Percentiles rank a stretch among this genome's conserved stretches.
These are phyloP conservation scores for Boletus edulis DNA, from an alignment of 768 basidiomycete species.

Conservation along the genomic window DNA sequence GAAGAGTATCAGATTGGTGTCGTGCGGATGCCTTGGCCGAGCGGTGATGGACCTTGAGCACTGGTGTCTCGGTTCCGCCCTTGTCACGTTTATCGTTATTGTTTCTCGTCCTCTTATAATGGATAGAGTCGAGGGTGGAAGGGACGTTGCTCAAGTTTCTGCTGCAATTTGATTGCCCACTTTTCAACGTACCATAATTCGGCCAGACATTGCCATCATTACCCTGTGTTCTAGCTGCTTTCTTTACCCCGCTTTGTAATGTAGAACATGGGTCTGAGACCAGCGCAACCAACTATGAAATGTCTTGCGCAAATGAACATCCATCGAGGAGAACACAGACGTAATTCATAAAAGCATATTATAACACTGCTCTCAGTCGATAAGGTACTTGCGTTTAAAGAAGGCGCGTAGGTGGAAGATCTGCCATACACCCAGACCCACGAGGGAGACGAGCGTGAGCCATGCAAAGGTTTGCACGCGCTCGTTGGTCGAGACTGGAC, in stretches of 20 bases:
- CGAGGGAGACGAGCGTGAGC: slow-evolving; percentile 77
- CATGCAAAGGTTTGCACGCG: slow-evolving; percentile 94
- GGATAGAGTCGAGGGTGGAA: neutral
- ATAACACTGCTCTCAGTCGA: slow-evolving; percentile 53
- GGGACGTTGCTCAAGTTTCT: too few species aligned
- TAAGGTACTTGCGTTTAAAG: slow-evolving; percentile 96
- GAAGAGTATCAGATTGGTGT: slow-evolving; percentile 48
- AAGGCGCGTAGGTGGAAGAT: slow-evolving; percentile 91
- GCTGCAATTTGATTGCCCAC: too few species aligned
- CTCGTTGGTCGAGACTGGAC: slow-evolving; percentile 80
- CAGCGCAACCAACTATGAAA: neutral
- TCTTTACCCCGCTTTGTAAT: neutral
- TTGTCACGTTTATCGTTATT: neutral
- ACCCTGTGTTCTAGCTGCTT: neutral
- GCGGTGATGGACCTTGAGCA: slow-evolving; percentile 8
- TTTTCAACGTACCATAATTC: neutral
- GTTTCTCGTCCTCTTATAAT: neutral
- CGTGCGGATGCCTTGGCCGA: slow-evolving; percentile 35
- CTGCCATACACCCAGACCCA: slow-evolving; percentile 89
- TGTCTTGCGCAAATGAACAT: neutral
- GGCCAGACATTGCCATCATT: neutral
- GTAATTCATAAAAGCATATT: slow-evolving; percentile 1
- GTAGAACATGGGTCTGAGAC: slow-evolving; percentile 10
- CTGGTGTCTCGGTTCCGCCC: too few species aligned
- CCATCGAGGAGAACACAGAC: neutral